Conservation (phyloP, 495 filamentous ascomycete genomes). For the Neurospora sp. region DNA sequence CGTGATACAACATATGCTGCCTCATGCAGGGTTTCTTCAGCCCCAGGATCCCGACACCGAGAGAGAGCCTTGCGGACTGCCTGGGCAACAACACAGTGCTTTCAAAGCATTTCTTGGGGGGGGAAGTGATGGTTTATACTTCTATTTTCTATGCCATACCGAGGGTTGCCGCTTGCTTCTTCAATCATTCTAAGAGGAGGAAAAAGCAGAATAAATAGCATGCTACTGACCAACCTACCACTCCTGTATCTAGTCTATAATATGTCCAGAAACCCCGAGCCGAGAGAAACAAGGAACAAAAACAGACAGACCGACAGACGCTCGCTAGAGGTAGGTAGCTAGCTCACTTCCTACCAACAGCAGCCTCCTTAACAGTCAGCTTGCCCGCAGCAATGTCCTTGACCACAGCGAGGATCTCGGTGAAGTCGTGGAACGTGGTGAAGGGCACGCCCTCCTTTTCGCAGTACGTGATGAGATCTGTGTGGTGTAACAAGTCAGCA, state of each 20-base stretch:
- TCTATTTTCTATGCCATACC: not conserved
- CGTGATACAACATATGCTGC: not conserved
- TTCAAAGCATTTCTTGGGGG: no score
- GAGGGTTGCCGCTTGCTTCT: not conserved
- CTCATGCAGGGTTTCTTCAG: not conserved
- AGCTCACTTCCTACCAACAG: constrained; percentile 20
- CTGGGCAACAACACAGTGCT: not conserved
- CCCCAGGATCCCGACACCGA: not conserved
- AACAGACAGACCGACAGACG: not conserved
- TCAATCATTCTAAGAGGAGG: not conserved
- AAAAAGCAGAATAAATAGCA: not conserved
- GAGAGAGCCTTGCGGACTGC: not conserved
- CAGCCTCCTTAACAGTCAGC: constrained; percentile 34
- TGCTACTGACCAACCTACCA: not conserved
- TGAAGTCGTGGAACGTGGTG: constrained; percentile 71
- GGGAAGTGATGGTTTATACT: not conserved
- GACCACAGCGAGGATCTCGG: constrained; percentile 59
- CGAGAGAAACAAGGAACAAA: not conserved
- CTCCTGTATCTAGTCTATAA: not conserved
- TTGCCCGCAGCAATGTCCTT: constrained; percentile 62
- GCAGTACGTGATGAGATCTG: constrained; percentile 77
- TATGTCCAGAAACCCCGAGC: not conserved
- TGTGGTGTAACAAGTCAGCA: constrained; percentile 4
- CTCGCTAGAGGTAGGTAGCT: not conserved
- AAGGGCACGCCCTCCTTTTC: constrained; percentile 69